A percentile compares a stretch with the other conserved stretches of the same genome.
These are phyloP conservation scores for Phytopythium oedochilum DNA, from an alignment of 352 stramenopile species.

Conservation along the genomic window DNA sequence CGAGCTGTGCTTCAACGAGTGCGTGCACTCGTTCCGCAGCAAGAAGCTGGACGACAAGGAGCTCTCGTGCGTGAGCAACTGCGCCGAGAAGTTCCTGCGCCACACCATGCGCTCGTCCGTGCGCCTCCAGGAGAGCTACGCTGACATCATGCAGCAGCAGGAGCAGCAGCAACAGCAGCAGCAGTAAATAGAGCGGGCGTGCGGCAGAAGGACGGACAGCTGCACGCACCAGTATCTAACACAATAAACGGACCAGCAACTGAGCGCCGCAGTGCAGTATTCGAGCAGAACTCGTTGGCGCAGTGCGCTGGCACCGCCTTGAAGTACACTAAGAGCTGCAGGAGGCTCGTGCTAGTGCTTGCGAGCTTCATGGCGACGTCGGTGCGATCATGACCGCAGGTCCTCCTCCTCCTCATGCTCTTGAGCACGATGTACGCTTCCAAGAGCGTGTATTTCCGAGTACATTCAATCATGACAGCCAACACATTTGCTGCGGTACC, in stretches of 20 bases:
- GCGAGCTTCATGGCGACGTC: too few relatives aligned
- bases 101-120: conserved; percentile 89
- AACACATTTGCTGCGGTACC: neutral
- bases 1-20: conserved; percentile 87
- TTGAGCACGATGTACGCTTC: neutral
- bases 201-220: neutral
- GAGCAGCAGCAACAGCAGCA: conserved; percentile 56
- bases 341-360: too few relatives aligned
- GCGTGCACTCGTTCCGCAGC: conserved; percentile 88
- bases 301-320: neutral
- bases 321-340: too few relatives aligned
- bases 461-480: too few relatives aligned
- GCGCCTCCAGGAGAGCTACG: conserved; percentile 85
- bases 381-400: neutral
- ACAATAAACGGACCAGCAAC: neutral
- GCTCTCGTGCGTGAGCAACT: conserved; percentile 84
- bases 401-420: neutral
- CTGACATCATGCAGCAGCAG: conserved; percentile 85
- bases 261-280: too few relatives aligned
- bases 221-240: neutral
- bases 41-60: conserved; percentile 91
- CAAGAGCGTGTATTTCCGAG: too few relatives aligned
- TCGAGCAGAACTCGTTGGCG: too few relatives aligned
- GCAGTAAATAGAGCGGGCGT: conserved; percentile 2
- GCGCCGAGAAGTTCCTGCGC: conserved; percentile 88